Conservation (phyloP, 192 early-diverging fungal species). For the Gonapodya sp. region DNA sequence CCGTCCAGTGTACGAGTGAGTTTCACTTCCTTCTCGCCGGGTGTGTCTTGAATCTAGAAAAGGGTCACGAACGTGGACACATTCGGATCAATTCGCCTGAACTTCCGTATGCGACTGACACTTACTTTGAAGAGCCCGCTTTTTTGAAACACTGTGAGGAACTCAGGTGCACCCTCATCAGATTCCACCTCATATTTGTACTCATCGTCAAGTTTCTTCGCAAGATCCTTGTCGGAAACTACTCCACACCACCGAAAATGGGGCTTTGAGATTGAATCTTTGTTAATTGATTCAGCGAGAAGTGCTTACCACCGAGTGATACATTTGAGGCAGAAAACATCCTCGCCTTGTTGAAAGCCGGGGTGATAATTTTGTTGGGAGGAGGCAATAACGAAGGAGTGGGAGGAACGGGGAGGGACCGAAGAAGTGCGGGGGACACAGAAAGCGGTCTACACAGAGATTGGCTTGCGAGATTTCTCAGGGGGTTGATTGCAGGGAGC, state of each 20-base stretch:
- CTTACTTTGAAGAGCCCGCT: slow-evolving; percentile 29
- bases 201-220: slow-evolving; percentile 63
- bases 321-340: background rate
- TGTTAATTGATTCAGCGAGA: background rate
- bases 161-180: slow-evolving; percentile 32
- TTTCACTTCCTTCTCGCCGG: slow-evolving; percentile 66
- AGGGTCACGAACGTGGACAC: background rate
- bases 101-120: background rate
- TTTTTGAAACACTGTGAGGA: slow-evolving; percentile 67
- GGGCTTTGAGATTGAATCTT: no score
- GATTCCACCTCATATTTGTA: slow-evolving; percentile 62
- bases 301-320: background rate
- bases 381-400: background rate
- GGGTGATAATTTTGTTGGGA: background rate
- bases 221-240: slow-evolving; percentile 55
- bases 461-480: no score
- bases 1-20: slow-evolving; percentile 78
- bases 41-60: slow-evolving; percentile 64
- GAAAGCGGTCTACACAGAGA: background rate
- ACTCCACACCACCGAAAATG: no score
- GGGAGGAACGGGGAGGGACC: background rate
- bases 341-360: background rate
- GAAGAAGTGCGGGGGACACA: background rate
- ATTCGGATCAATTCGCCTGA: background rate
- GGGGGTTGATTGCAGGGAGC: no score